These are phyloP conservation scores for Pseudotulostoma volvatum DNA, from an alignment of 495 filamentous ascomycete genomes.

Conservation along the genomic window DNA sequence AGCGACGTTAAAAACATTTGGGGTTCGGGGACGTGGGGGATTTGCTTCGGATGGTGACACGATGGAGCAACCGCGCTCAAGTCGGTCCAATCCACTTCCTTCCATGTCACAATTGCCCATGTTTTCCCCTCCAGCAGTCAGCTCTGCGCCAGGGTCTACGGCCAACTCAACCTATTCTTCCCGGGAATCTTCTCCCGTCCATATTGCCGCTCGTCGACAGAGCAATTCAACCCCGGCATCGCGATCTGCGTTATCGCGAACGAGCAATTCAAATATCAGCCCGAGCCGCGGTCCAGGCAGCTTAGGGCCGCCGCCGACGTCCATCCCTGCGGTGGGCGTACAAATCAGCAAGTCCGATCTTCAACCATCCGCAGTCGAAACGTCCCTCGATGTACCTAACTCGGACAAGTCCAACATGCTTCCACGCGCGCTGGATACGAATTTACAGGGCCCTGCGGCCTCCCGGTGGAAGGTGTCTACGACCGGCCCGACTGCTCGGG, in stretches of 20 bases:
- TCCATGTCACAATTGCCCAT: conserved; percentile 24
- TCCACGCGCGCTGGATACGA: conserved; percentile 35
- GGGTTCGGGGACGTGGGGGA: conserved; percentile 1
- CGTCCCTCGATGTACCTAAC: conserved; percentile 39
- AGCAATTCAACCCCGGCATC: conserved; percentile 16
- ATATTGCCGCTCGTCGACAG: conserved; percentile 18
- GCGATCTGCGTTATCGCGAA: conserved; percentile 41
- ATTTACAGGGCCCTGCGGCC: conserved; percentile 1
- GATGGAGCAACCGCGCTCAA: conserved; percentile 17
- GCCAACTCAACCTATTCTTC: conserved; percentile 32
- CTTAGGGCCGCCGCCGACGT: conserved; percentile 11
- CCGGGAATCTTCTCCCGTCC: conserved; percentile 33
- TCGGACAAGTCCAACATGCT: conserved; percentile 47
- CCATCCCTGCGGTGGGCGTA: conserved; percentile 39
- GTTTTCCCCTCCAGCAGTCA: conserved; percentile 16
- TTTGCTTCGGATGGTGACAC: conserved; percentile 19
- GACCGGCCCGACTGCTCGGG: conserved; percentile 42
- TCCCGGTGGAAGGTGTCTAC: conserved; percentile 48
- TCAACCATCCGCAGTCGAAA: conserved; percentile 37
- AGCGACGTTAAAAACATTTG: conserved; percentile 7
- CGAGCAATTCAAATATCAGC: conserved; percentile 53
- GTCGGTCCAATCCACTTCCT: conserved; percentile 12
- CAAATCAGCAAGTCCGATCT: conserved; percentile 43
- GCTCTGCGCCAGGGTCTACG: conserved; percentile 21
- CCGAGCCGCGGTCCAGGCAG: conserved; percentile 40